Evolutionary conservation across 208 protist species (phyloP).

Genomic region (Wallacemonas sp.): DNA sequence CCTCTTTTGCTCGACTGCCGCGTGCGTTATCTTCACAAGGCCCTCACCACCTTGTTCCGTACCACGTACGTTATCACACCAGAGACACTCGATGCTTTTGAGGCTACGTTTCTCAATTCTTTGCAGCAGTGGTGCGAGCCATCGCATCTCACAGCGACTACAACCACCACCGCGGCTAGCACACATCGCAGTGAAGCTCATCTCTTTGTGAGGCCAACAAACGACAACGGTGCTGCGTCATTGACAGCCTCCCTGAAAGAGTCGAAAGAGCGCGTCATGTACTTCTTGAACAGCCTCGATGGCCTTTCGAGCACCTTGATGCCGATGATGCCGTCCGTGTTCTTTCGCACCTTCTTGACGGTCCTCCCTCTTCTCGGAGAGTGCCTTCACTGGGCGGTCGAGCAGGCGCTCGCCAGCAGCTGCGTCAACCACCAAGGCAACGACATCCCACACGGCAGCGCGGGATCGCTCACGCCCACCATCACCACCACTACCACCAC

Average conservation of each 20-base stretch:
- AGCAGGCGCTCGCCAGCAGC: constrained; percentile 36
- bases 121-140: constrained; percentile 14
- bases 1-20: constrained; percentile 76
- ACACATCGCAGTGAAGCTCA: neutral
- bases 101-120: constrained; percentile 25
- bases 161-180: no score
- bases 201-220: neutral
- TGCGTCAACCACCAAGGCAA: neutral
- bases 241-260: neutral
- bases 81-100: constrained; percentile 21
- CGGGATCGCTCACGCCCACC: neutral
- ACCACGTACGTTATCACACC: constrained; percentile 32
- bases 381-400: constrained; percentile 69
- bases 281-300: constrained; percentile 78
- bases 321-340: constrained; percentile 70
- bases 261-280: constrained; percentile 51
- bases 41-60: constrained; percentile 71
- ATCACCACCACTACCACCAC: neutral
- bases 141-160: neutral
- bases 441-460: no score
- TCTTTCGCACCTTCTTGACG: constrained; percentile 66
- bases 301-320: constrained; percentile 64
- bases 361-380: constrained; percentile 76
- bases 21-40: constrained; percentile 83
- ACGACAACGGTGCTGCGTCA: neutral